Conservation (phyloP, 331 rosid genomes). For the Rhamnella rubrinervis region DNA sequence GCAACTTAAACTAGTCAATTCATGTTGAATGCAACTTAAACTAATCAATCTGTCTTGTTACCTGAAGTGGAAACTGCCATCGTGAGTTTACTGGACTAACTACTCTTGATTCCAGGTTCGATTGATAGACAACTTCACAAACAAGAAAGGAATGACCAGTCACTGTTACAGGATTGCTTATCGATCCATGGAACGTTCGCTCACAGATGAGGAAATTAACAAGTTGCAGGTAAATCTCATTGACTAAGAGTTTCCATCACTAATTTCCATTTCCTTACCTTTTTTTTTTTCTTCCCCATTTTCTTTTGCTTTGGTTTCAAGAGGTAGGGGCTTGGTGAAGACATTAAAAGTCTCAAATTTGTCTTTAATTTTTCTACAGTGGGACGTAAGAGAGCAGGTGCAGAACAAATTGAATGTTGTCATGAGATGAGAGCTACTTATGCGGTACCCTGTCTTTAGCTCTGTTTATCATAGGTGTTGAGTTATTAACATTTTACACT, state of each 20-base stretch:
- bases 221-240: conserved; percentile 61
- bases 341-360: conserved; percentile 15
- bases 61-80: neutral
- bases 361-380: conserved; percentile 46
- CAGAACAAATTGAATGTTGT: conserved; percentile 78
- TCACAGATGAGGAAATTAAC: conserved; percentile 90
- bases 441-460: conserved; percentile 5
- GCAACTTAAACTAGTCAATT: neutral
- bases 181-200: conserved; percentile 94
- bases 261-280: neutral
- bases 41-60: neutral
- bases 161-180: conserved; percentile 94
- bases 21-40: neutral
- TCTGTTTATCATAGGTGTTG: neutral
- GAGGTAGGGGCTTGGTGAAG: neutral
- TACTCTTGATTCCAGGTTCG: conserved; percentile 53
- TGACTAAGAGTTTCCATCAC: neutral
- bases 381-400: conserved; percentile 80
- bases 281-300: neutral
- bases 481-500: neutral
- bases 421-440: conserved; percentile 51
- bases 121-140: conserved; percentile 89
- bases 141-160: conserved; percentile 93
- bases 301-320: neutral
- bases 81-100: neutral